Percentiles rank a stretch among this genome's conserved stretches.
Conservation (phyloP, 139 green algal genomes). For the Chlorella sp. region DNA sequence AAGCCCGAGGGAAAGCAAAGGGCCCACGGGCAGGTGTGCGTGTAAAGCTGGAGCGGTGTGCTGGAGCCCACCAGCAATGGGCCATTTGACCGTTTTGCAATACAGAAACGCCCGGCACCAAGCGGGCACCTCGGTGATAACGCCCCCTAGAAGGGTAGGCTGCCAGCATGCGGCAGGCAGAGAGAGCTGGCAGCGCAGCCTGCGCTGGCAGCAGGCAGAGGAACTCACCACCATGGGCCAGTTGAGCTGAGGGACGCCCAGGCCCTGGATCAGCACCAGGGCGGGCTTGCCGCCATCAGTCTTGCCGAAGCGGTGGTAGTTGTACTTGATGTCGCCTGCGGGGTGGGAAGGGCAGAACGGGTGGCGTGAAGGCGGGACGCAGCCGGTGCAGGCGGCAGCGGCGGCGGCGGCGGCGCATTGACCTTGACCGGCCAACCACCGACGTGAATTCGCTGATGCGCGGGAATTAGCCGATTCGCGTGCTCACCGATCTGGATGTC, state of each 20-base stretch:
- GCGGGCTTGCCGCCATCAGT: not conserved
- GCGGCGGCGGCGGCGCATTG: not conserved
- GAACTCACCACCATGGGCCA: not conserved
- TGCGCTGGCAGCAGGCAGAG: too few species aligned
- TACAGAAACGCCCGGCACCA: not conserved
- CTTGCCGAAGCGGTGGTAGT: constrained; percentile 10
- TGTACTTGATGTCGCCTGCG: not conserved
- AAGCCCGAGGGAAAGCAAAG: too few species aligned
- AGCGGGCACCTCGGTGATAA: too few species aligned
- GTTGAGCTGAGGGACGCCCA: not conserved
- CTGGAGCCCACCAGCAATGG: too few species aligned
- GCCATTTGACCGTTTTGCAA: not conserved
- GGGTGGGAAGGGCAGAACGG: not conserved
- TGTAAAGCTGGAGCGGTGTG: too few species aligned
- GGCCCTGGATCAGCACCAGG: not conserved
- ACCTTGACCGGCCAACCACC: not conserved
- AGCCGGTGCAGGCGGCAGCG: not conserved
- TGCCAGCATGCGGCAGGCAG: too few species aligned
- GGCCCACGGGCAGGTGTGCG: too few species aligned
- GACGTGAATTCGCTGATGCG: not conserved
- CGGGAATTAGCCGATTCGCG: not conserved
- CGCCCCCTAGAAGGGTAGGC: too few species aligned
- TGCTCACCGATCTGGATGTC: not conserved
- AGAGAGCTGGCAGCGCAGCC: not conserved
- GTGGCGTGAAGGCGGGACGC: not conserved